These are phyloP conservation scores for Mediolabrus comicus DNA, from an alignment of 108 stramenopile species.

Conservation along the genomic window DNA sequence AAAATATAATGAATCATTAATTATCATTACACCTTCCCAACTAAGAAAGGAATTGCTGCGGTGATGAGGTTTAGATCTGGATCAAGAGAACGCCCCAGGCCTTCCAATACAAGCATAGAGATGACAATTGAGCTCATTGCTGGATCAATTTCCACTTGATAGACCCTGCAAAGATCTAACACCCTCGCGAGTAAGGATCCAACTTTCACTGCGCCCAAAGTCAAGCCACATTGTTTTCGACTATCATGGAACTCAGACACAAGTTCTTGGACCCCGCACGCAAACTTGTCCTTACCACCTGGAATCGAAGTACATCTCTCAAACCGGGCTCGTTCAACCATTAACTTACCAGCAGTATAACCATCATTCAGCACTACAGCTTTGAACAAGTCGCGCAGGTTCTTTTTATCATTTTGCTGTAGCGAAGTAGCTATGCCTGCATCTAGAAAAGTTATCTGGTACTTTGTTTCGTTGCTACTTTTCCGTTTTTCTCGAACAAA, in stretches of 20 bases:
- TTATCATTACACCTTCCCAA: constrained; percentile 59
- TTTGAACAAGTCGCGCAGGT: constrained; percentile 81
- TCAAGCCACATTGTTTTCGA: constrained; percentile 76
- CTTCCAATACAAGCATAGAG: constrained; percentile 87
- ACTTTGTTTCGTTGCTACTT: constrained; percentile 18
- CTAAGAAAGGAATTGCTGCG: constrained; percentile 79
- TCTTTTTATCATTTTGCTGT: constrained; percentile 62
- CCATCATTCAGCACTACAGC: constrained; percentile 87
- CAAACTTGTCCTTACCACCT: constrained; percentile 81
- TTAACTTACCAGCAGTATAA: constrained; percentile 75
- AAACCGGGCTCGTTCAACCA: constrained; percentile 88
- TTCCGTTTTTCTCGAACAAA: constrained; percentile 33
- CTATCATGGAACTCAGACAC: constrained; percentile 89
- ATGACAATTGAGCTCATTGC: constrained; percentile 87
- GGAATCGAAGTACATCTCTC: constrained; percentile 79
- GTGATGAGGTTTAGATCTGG: constrained; percentile 82
- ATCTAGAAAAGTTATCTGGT: constrained; percentile 83
- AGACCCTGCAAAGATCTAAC: constrained; percentile 76
- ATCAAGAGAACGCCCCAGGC: constrained; percentile 82
- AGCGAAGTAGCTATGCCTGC: constrained; percentile 84
- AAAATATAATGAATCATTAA: background rate
- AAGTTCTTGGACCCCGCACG: constrained; percentile 69
- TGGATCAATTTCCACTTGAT: constrained; percentile 90
- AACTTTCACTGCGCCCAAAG: constrained; percentile 84
- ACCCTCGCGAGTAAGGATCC: constrained; percentile 73